phyloP scores from a whole-genome alignment of 2,329 filamentous ascomycete genomes.

The Catunica adiposa region DNA sequence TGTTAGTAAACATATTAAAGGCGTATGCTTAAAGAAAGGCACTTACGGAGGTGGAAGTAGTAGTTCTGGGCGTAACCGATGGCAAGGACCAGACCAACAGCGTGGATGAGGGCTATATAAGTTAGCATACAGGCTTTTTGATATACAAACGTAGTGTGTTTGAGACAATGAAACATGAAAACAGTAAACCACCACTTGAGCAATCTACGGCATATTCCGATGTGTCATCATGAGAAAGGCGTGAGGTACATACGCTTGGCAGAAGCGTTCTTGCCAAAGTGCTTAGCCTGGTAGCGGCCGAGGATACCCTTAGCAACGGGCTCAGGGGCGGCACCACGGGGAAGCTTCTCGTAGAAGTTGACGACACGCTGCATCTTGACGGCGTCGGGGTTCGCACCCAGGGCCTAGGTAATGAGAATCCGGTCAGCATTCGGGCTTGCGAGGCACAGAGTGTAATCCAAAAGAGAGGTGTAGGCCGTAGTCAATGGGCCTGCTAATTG shows the following conservation, averaged over 20 bases:
- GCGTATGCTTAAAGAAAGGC: not conserved
- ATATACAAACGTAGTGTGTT: too few relatives aligned
- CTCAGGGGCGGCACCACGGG: slow-evolving; percentile 77
- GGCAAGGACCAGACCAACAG: slow-evolving; percentile 58
- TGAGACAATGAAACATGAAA: too few relatives aligned
- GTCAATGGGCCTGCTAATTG: too few relatives aligned
- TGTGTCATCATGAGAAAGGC: not conserved
- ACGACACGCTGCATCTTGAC: slow-evolving; percentile 96
- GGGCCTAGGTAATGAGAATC: slow-evolving; percentile 44
- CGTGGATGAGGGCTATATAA: slow-evolving; percentile 67
- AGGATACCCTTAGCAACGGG: slow-evolving; percentile 66
- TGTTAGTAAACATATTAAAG: slow-evolving; percentile 9
- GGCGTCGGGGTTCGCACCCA: slow-evolving; percentile 89
- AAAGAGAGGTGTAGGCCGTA: not conserved
- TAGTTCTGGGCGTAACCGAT: slow-evolving; percentile 96
- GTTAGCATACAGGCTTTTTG: not conserved
- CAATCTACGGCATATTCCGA: not conserved
- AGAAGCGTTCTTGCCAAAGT: slow-evolving; percentile 91
- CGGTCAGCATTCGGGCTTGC: not conserved
- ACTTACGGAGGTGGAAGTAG: slow-evolving; percentile 98
- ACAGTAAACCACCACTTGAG: too few relatives aligned
- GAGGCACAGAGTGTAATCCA: too few relatives aligned
- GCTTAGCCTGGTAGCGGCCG: slow-evolving; percentile 73
- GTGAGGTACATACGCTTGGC: slow-evolving; percentile 54
- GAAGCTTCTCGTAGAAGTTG: slow-evolving; percentile 97